Base-by-base conservation (phyloP, 2,329 filamentous ascomycete genomes). In the Albifimbria verrucaria region DNA sequence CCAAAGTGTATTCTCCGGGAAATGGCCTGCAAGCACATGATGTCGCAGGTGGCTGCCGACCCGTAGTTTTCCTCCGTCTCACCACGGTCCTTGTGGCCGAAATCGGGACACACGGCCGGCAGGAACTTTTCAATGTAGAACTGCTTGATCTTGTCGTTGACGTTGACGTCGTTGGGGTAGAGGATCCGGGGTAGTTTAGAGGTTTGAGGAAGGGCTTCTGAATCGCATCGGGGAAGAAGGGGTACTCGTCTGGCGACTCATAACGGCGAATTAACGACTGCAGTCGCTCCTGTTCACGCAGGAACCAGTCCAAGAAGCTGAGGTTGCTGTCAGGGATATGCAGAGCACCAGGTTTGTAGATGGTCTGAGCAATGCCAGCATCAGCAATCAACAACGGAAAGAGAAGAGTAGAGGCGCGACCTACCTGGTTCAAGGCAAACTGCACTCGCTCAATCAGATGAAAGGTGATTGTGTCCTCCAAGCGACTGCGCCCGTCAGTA, bases 391-490 rank as follows among this genome's bases (percentile, higher is more conserved):
- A 24, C 9, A 51, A 20, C 49, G 47, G 48, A 57, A 45, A 32
- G 32, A 36, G 25, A 24, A 42, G 41, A 9, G 22, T 39, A 46
- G 48, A 39, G 49, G 4, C 32, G 32, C 36, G 57, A 55, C 59
- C 56, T 58, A 71, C 71, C 67, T 68, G 78, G 76, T 97, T 97
- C 59, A 95, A 81, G 4, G 93, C 91, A 72, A 97, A 99, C 71
- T 99, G 94, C n/a, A 93, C 93, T 41, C 94, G 88, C 75, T 99
- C 94, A 66, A 97, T 97, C 39, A 99, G 80, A 73, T 96, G 89
- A 73, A 96, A 97, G 60, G 90, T 96, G 67, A 99, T 97, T 56
- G 93, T 97, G 68, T 99, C 94, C 76, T 99, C 94, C 18, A 97
- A 82, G 20, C 94, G 94, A 66, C 94, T 99, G 65, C 42, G n/a